Base-by-base conservation (phyloP, 768 basidiomycete genomes). In the Nidula microcarpa region DNA sequence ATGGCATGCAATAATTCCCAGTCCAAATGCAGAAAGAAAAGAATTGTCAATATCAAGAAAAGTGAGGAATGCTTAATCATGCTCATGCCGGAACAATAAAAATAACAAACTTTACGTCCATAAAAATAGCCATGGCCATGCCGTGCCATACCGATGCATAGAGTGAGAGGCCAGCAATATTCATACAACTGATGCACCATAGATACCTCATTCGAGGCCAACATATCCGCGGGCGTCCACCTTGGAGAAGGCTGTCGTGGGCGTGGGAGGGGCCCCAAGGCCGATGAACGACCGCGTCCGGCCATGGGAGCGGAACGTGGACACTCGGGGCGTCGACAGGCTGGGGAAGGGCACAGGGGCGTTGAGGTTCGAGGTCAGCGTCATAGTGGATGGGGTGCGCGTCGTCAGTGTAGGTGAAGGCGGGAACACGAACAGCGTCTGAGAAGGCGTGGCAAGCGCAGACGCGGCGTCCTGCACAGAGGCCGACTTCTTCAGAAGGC, bases 341-440 rank as follows among this genome's bases (percentile, higher is more conserved):
- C 74, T 76, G 16, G 84, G 85, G 65, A 86, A 85, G 4, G 84
- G 74, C 54, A 81, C 57, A 58, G 65, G 60, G 47, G 69, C 65
- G 52, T 68, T 72, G 55, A 81, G 57, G 58, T 75, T 86, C 55
- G 89, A 87, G 44, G 82, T 89, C 51, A 93, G 72, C 36, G 87
- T 91, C 83, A 92, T 85, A 35, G 90, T 88, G 46, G 89, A 88
- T 30, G 91, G 89, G 49, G 87, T 90, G 50, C 78, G 79, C 44
- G 82, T 74, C 43, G 75, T 76, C 56, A 73, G 60, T 46, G 76
- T 82, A 47, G 68, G 89, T 4, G 90, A 92, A 33, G 91, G 89
- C 1, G 91, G 91, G 63, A 93, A 93, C 36, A 93, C 85, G 60
- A 93, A 92, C 45, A 93, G 75, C 0, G 91, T 93, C 64, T 93